Percentiles rank a stretch among this genome's conserved stretches.
Conservation (phyloP, 129 eudicot genomes). For the Scalesia atractyloides region DNA sequence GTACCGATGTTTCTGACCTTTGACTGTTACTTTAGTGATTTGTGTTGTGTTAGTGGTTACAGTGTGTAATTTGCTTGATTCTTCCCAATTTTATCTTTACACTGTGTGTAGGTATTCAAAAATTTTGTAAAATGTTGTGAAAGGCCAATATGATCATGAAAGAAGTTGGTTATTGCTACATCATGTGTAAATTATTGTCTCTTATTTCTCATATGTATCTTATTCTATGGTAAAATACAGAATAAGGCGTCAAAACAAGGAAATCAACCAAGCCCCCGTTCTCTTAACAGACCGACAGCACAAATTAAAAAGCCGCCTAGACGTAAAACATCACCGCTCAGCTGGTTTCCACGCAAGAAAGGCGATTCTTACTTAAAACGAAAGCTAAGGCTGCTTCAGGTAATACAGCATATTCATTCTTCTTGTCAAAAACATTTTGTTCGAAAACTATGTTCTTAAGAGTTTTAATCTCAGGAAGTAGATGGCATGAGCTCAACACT, state of each 20-base stretch:
- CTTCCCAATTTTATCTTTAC: too few species aligned
- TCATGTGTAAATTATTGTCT: background rate
- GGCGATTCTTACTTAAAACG: conserved; percentile 82
- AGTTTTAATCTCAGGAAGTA: conserved; percentile 55
- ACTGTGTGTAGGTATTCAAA: too few species aligned
- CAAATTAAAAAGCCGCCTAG: conserved; percentile 78
- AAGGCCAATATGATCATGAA: conserved; percentile 9
- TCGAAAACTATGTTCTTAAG: background rate
- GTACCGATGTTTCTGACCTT: too few species aligned
- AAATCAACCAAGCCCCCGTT: conserved; percentile 45
- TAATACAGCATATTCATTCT: conserved; percentile 18
- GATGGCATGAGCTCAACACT: conserved; percentile 92
- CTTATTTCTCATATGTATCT: conserved; percentile 3
- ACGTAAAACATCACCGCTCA: conserved; percentile 80
- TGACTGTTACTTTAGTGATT: too few species aligned
- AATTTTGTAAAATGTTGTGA: background rate
- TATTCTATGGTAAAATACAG: conserved; percentile 36
- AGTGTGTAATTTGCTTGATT: too few species aligned
- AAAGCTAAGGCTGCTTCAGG: conserved; percentile 81
- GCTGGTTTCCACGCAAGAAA: conserved; percentile 97
- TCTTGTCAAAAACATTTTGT: background rate
- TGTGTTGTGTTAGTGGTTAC: too few species aligned
- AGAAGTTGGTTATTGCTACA: background rate
- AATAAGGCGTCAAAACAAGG: conserved; percentile 51
- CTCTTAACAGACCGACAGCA: conserved; percentile 59